These are phyloP conservation scores for Sanghuangporus weigelae DNA, from an alignment of 1,284 basidiomycete species.

Conservation along the genomic window DNA sequence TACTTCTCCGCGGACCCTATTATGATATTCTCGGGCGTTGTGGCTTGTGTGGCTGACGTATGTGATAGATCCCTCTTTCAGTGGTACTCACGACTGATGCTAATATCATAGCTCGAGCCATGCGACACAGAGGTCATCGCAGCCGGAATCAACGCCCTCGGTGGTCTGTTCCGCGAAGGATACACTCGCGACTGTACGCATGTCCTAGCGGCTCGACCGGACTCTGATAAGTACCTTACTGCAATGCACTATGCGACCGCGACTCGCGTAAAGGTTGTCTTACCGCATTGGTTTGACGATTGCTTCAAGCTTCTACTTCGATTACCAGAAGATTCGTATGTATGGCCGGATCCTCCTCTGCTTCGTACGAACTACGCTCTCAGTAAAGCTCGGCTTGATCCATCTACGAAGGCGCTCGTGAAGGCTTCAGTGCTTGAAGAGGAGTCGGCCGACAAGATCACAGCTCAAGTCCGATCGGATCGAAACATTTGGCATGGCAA, in stretches of 20 bases:
- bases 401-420: constrained; percentile 41
- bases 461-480: constrained; percentile 9
- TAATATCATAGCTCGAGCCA: constrained; percentile 40
- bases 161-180: constrained; percentile 73
- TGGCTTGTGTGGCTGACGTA: constrained; percentile 65
- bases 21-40: constrained; percentile 78
- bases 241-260: constrained; percentile 53
- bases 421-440: constrained; percentile 27
- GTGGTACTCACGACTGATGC: constrained; percentile 4
- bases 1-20: constrained; percentile 72
- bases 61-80: constrained; percentile 19
- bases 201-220: constrained; percentile 57
- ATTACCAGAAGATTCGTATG: constrained; percentile 56
- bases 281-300: constrained; percentile 85
- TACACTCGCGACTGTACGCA: constrained; percentile 84
- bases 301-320: constrained; percentile 57
- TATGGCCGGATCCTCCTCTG: constrained; percentile 66
- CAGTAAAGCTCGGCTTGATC: constrained; percentile 27
- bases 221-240: constrained; percentile 54
- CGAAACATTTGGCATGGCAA: constrained; percentile 41
- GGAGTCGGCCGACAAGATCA: constrained; percentile 3
- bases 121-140: constrained; percentile 70
- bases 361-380: constrained; percentile 30
- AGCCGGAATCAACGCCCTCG: constrained; percentile 68
- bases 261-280: constrained; percentile 54